phyloP scores from a whole-genome alignment of 106 monocot genomes.

The Chionographis japonica region DNA sequence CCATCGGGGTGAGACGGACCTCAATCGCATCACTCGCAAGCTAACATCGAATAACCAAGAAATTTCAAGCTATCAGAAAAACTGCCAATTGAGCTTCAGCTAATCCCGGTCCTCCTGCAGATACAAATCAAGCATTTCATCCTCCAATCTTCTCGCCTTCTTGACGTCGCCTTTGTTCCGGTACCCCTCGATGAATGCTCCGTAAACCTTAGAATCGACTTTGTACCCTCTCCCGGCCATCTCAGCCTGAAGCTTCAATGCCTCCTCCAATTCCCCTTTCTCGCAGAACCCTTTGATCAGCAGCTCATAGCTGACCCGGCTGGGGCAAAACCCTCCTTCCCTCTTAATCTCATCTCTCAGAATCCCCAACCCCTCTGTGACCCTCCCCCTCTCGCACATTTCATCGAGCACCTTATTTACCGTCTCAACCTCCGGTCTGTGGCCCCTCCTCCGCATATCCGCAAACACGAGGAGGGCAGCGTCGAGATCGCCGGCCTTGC shows the following conservation, averaged over 20 bases:
- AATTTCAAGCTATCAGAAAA: no score
- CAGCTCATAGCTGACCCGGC: slow-evolving; percentile 32
- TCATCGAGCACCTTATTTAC: slow-evolving; percentile 38
- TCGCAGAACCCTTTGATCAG: slow-evolving; percentile 62
- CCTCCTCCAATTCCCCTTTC: slow-evolving; percentile 47
- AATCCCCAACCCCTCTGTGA: slow-evolving; percentile 37
- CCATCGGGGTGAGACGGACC: no score
- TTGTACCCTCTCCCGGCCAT: slow-evolving; percentile 66
- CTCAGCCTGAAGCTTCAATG: slow-evolving; percentile 60
- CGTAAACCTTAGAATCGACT: slow-evolving; percentile 36
- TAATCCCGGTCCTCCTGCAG: no score
- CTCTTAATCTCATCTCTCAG: slow-evolving; percentile 57
- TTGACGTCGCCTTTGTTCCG: slow-evolving; percentile 25
- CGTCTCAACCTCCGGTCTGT: slow-evolving; percentile 10
- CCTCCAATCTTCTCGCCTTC: slow-evolving; percentile 34
- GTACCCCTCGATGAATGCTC: slow-evolving; percentile 47
- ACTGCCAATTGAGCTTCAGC: no score
- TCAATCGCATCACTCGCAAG: no score
- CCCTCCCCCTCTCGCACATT: slow-evolving; percentile 40
- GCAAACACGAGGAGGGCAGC: slow-evolving; percentile 23
- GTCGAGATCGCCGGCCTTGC: slow-evolving; percentile 22
- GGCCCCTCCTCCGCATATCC: slow-evolving; percentile 48
- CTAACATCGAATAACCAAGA: no score
- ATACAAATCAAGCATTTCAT: slow-evolving; percentile 39
- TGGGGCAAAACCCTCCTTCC: slow-evolving; percentile 33